These are phyloP conservation scores for Colletotrichum sojae DNA, from an alignment of 2,329 filamentous ascomycete genomes.

Conservation along the genomic window DNA sequence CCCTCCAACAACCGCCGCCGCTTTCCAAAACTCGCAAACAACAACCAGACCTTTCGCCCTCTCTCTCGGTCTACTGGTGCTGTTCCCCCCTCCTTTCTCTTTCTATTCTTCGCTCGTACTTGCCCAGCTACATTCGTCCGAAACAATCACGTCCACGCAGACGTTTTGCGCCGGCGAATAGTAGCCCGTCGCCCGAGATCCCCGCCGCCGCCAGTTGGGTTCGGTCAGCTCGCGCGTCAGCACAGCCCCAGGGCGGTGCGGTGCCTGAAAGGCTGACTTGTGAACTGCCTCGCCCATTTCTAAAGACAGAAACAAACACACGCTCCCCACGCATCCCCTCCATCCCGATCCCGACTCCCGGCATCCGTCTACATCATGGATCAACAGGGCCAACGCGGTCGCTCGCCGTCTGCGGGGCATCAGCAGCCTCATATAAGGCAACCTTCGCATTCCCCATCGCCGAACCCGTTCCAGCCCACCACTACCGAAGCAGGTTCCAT, in stretches of 20 bases:
- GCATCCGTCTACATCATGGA: conserved; percentile 52
- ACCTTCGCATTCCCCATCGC: conserved; percentile 72
- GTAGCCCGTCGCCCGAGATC: conserved; percentile 29
- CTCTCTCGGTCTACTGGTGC: conserved; percentile 10
- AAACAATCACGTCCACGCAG: conserved; percentile 15
- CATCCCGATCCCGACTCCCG: conserved; percentile 41
- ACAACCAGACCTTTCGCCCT: conserved; percentile 7
- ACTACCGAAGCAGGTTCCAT: conserved; percentile 55
- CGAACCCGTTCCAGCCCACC: conserved; percentile 68
- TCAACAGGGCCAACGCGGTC: conserved; percentile 63
- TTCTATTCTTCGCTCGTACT: neutral
- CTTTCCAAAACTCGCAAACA: conserved; percentile 25
- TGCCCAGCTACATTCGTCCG: conserved; percentile 19
- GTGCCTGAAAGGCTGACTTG: conserved; percentile 61
- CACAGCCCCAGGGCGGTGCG: conserved; percentile 60
- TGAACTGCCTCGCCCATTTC: conserved; percentile 59
- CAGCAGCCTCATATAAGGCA: conserved; percentile 77
- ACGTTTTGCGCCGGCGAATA: conserved; percentile 37
- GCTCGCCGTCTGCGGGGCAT: conserved; percentile 73
- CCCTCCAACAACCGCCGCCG: conserved; percentile 19
- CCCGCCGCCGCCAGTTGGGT: conserved; percentile 39
- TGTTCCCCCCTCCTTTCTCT: neutral
- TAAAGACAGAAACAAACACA: conserved; percentile 52
- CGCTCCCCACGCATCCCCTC: conserved; percentile 26
- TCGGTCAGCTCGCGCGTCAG: conserved; percentile 49